Conservation (phyloP, 805 yeast species). For the Naumovozyma baii region DNA sequence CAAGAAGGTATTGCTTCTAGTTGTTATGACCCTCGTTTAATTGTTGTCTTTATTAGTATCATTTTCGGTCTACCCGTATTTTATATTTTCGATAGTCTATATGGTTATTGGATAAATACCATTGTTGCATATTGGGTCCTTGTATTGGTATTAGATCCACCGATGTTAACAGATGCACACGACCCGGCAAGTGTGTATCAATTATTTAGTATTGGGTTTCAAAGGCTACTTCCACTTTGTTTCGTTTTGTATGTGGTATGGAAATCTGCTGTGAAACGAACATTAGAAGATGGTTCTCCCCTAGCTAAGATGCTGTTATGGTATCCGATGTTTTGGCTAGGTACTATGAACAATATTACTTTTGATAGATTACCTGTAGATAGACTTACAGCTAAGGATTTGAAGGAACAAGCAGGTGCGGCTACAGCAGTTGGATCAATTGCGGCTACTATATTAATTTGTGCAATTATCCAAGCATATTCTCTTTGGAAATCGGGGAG, state of each 20-base stretch:
- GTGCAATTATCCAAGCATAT: slow-evolving; percentile 66
- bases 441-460: slow-evolving; percentile 35
- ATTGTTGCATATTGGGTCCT: slow-evolving; percentile 80
- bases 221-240: slow-evolving; percentile 64
- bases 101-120: slow-evolving; percentile 53
- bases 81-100: slow-evolving; percentile 35
- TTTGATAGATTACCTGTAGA: slow-evolving; percentile 87
- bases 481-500: slow-evolving; percentile 72
- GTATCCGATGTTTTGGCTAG: slow-evolving; percentile 79
- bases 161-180: slow-evolving; percentile 45
- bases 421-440: slow-evolving; percentile 50
- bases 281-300: slow-evolving; percentile 38
- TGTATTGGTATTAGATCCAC: slow-evolving; percentile 69
- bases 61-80: slow-evolving; percentile 54
- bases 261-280: slow-evolving; percentile 43
- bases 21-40: slow-evolving; percentile 60
- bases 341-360: slow-evolving; percentile 75
- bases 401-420: slow-evolving; percentile 71
- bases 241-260: slow-evolving; percentile 66
- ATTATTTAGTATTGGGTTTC: slow-evolving; percentile 60
- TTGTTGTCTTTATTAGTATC: slow-evolving; percentile 49
- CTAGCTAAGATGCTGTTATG: slow-evolving; percentile 39
- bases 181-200: slow-evolving; percentile 44
- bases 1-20: slow-evolving; percentile 34
- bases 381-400: slow-evolving; percentile 61